A percentile compares a stretch with the other conserved stretches of the same genome.
Evolutionary conservation across 192 early-diverging fungal species (phyloP).

Genomic region (Irineochytrium annulatum): DNA sequence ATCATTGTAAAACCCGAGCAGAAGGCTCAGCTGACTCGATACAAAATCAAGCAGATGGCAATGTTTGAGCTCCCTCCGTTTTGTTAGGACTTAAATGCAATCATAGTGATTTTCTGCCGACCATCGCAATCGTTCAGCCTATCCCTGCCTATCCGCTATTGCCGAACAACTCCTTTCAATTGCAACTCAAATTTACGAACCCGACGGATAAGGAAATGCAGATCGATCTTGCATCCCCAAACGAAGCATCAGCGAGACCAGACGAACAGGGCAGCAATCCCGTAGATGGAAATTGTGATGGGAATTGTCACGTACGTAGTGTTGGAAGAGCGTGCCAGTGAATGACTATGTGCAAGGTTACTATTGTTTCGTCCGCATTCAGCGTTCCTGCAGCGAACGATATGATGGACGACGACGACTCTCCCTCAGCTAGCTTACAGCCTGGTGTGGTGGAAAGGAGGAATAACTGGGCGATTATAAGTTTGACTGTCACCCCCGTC

Average conservation of each 20-base stretch:
- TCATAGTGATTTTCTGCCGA: conserved; percentile 66
- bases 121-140: conserved; percentile 56
- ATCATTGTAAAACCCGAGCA: conserved; percentile 89
- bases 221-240: conserved; percentile 49
- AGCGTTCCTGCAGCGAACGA: neutral
- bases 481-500: conserved; percentile 57
- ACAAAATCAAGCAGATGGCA: conserved; percentile 86
- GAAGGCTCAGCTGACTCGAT: conserved; percentile 80
- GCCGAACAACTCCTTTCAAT: conserved; percentile 20
- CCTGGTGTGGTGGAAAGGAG: conserved; percentile 57
- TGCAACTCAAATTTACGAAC: conserved; percentile 74
- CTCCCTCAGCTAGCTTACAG: conserved; percentile 7
- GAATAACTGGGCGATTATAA: conserved; percentile 58
- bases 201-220: conserved; percentile 71
- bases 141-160: conserved; percentile 1
- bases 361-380: too few relatives aligned
- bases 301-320: neutral
- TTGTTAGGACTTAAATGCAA: neutral
- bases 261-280: neutral
- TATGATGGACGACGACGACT: neutral
- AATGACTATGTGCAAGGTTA: neutral
- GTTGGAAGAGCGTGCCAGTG: neutral
- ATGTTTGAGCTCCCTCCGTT: conserved; percentile 57
- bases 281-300: conserved; percentile 7
- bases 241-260: neutral